Evolutionary conservation across 768 basidiomycete species (phyloP), one percentile per base, ranked within the genome.

Genomic region (Boletus sp.): DNA sequence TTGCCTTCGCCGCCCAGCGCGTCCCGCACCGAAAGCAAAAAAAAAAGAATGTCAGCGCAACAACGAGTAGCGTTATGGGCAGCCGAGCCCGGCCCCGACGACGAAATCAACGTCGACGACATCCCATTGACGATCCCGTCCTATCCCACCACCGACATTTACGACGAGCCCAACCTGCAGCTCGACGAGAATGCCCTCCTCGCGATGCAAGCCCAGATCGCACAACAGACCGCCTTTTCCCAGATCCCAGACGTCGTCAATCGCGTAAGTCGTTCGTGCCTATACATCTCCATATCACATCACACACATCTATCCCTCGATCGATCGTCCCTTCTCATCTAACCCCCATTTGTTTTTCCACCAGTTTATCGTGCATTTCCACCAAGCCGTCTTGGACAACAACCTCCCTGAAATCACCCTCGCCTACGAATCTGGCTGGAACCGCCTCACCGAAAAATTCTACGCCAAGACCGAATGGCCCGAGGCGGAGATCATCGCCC

Each of bases 371-470:
- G 85, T 96, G 7, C 91, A 92, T 65, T 97, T 98, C 73, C 91
- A 96, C 69, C 85, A 96, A 80, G 90, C 94, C 20, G 91, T 98
- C 36, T 78, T 90, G 50, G 86, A 93, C 44, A 94, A 95, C 71
- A 96, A 98, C 73, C 82, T 97, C 3, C 78, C 85, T 5, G 90
- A 94, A 66, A 96, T 99, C 63, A 92, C 91, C 5, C 80, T 88
- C 20, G 92, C 94, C 50, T 99, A 99, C 68, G 95, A 98, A 76
- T 92, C 89, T 50, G 94, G 94, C 6, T 99, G 95, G 95, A 96
- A 94, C 75, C 87, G 90, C 60, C 86, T 95, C 69, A 97, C 96
- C 0, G 92, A 97, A 78, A 94, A 95, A 77, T 94, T 89, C 77
- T 99, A 97, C 67, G 73, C 92, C 7, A 92, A 89, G 71, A 86